Conservation (phyloP, 805 yeast species). For the Lipomyces oligophaga region DNA sequence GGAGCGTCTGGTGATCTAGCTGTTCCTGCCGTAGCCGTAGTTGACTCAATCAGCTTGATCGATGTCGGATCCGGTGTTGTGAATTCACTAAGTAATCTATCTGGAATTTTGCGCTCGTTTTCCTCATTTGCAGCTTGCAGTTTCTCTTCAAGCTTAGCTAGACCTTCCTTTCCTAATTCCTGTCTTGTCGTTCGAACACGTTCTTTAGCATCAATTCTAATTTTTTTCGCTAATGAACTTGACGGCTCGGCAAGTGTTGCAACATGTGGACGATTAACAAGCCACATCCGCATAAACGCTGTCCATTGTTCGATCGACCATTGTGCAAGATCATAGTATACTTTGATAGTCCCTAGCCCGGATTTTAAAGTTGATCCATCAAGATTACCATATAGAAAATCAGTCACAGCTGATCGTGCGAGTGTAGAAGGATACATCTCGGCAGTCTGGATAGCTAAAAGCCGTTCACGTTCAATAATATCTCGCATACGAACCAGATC, state of each 20-base stretch:
- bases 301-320: conserved; percentile 76
- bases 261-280: conserved; percentile 60
- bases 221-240: conserved; percentile 48
- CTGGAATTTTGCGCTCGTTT: conserved; percentile 78
- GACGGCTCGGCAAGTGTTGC: conserved; percentile 74
- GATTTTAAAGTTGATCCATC: conserved; percentile 55
- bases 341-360: conserved; percentile 55
- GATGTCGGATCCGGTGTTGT: conserved; percentile 69
- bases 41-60: conserved; percentile 67
- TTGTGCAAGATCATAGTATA: conserved; percentile 51
- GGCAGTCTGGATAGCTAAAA: conserved; percentile 44
- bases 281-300: conserved; percentile 47
- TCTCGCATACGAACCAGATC: conserved; percentile 66
- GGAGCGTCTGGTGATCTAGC: conserved; percentile 32
- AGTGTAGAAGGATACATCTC: conserved; percentile 38
- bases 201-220: conserved; percentile 51
- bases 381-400: conserved; percentile 71
- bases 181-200: conserved; percentile 49
- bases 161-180: conserved; percentile 57
- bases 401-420: conserved; percentile 65
- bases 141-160: conserved; percentile 47
- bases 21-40: conserved; percentile 57
- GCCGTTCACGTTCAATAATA: conserved; percentile 59
- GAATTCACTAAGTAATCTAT: conserved; percentile 56
- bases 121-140: conserved; percentile 59